Evolutionary conservation across 2,329 filamentous ascomycete species (phyloP).

Genomic region (Paecilomyces variotii): DNA sequence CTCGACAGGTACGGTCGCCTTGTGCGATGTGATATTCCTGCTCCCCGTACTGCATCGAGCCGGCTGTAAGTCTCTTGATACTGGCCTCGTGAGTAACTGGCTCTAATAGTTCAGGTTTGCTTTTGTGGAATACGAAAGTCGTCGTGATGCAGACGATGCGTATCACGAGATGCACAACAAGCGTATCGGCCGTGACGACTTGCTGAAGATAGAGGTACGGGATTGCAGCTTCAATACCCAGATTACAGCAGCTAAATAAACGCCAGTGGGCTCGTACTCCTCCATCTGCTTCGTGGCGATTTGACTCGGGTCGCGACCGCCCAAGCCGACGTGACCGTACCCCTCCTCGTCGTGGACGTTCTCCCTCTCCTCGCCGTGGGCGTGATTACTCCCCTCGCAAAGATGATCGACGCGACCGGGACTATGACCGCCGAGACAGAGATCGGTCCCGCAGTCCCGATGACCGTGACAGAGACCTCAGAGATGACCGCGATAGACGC

Average conservation of each 20-base stretch:
- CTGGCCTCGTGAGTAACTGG: slow-evolving; percentile 24
- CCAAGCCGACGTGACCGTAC: slow-evolving; percentile 53
- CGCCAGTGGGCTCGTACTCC: slow-evolving; percentile 95
- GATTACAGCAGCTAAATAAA: slow-evolving; percentile 11
- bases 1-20: slow-evolving; percentile 80
- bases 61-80: slow-evolving; percentile 67
- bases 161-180: slow-evolving; percentile 99
- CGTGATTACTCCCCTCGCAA: slow-evolving; percentile 76
- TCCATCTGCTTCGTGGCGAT: slow-evolving; percentile 95
- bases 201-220: slow-evolving; percentile 92
- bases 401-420: slow-evolving; percentile 75
- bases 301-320: slow-evolving; percentile 79
- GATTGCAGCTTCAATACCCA: neutral
- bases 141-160: slow-evolving; percentile 94
- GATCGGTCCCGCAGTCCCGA: slow-evolving; percentile 42
- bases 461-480: slow-evolving; percentile 60
- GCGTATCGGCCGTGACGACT: slow-evolving; percentile 88
- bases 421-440: slow-evolving; percentile 61
- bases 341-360: slow-evolving; percentile 64
- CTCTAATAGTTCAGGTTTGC: slow-evolving; percentile 62
- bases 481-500: slow-evolving; percentile 55
- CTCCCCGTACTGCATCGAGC: slow-evolving; percentile 85
- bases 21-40: slow-evolving; percentile 96
- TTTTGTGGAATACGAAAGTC: slow-evolving; percentile 98
- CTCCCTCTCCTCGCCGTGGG: slow-evolving; percentile 49